Conservation (phyloP, 768 basidiomycete genomes). For the Suillus clintonianus region DNA sequence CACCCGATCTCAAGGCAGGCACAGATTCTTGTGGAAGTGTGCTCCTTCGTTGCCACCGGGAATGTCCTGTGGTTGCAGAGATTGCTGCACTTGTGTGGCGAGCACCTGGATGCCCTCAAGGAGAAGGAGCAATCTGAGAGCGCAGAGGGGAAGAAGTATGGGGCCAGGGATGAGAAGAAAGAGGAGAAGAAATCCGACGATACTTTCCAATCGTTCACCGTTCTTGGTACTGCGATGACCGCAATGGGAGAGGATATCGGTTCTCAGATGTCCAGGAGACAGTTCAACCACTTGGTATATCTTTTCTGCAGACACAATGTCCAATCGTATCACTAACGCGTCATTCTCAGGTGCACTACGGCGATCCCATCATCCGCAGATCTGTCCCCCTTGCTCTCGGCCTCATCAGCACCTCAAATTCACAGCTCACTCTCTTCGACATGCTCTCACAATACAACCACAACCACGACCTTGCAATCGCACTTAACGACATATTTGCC, state of each 20-base stretch:
- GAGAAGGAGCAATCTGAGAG: constrained; percentile 38
- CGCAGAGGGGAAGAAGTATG: constrained; percentile 26
- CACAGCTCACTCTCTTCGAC: constrained; percentile 91
- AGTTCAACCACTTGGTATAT: constrained; percentile 94
- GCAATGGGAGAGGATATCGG: constrained; percentile 99
- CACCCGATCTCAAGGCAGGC: constrained; percentile 91
- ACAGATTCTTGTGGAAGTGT: constrained; percentile 89
- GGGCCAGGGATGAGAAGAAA: constrained; percentile 54
- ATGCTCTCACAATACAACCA: constrained; percentile 98
- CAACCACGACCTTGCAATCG: constrained; percentile 94
- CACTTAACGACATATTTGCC: constrained; percentile 95
- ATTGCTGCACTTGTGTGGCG: constrained; percentile 92
- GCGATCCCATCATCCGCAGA: constrained; percentile 90
- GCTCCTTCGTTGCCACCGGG: constrained; percentile 92
- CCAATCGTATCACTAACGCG: constrained; percentile 14
- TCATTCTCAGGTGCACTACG: constrained; percentile 90
- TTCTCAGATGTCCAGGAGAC: constrained; percentile 94
- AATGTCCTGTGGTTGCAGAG: constrained; percentile 92
- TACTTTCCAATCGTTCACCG: constrained; percentile 89
- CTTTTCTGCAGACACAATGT: neutral
- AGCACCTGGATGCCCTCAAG: constrained; percentile 67
- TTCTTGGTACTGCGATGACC: constrained; percentile 89
- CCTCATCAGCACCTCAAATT: constrained; percentile 93
- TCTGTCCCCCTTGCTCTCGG: constrained; percentile 56
- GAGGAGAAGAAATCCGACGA: constrained; percentile 51